phyloP scores from a whole-genome alignment of 768 basidiomycete genomes.

The Fibroporia radiculosa region DNA sequence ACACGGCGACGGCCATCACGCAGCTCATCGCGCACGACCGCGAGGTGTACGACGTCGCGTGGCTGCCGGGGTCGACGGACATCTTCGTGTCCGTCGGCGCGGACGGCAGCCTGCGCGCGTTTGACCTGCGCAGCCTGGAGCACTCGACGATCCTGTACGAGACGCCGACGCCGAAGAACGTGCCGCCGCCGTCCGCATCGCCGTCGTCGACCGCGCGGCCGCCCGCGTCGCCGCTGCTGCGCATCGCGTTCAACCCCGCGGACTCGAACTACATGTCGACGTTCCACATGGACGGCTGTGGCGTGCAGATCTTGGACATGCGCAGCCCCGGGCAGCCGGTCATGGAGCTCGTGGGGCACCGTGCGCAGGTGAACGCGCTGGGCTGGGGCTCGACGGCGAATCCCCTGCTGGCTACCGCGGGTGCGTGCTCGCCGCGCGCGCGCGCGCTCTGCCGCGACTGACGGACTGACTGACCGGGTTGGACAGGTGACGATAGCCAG shows the following conservation, averaged over 20 bases:
- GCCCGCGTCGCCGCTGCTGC: constrained; percentile 71
- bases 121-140: constrained; percentile 92
- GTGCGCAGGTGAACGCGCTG: constrained; percentile 74
- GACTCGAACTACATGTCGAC: constrained; percentile 96
- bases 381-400: constrained; percentile 86
- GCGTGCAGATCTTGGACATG: constrained; percentile 95
- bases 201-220: constrained; percentile 57
- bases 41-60: constrained; percentile 96
- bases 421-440: constrained; percentile 32
- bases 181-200: constrained; percentile 49
- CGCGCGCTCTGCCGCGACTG: constrained; percentile 6
- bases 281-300: constrained; percentile 87
- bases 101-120: constrained; percentile 92
- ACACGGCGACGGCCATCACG: constrained; percentile 87
- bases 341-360: constrained; percentile 82
- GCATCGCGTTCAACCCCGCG: constrained; percentile 86
- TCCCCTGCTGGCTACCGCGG: constrained; percentile 81
- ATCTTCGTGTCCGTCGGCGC: constrained; percentile 98
- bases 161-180: constrained; percentile 72
- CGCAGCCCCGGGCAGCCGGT: constrained; percentile 93
- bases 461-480: constrained; percentile 1
- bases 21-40: constrained; percentile 97
- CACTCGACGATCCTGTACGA: constrained; percentile 99
- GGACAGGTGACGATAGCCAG: constrained; percentile 85
- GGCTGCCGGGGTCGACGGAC: constrained; percentile 92